phyloP scores from a whole-genome alignment of 2,329 filamentous ascomycete species.

The Tolypocladium pustulatum region DNA sequence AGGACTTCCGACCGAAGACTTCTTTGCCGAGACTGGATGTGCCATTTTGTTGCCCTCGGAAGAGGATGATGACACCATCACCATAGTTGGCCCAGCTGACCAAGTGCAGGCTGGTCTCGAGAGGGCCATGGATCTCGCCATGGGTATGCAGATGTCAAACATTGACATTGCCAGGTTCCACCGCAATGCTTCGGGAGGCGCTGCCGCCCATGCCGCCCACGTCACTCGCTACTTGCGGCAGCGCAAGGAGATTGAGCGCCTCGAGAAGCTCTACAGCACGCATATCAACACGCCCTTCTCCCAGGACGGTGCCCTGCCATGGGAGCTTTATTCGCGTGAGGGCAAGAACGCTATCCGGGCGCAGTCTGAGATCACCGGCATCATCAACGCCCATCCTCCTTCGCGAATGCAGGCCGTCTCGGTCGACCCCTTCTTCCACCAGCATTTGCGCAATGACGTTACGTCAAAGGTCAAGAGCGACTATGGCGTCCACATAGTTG shows the following conservation, averaged over 20 bases:
- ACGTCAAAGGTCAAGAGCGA: constrained; percentile 53
- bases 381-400: constrained; percentile 66
- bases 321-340: constrained; percentile 82
- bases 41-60: constrained; percentile 70
- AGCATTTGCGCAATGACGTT: constrained; percentile 56
- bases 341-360: constrained; percentile 73
- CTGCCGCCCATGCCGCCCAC: constrained; percentile 70
- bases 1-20: constrained; percentile 71
- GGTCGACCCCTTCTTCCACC: constrained; percentile 72
- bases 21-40: constrained; percentile 85
- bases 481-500: constrained; percentile 62
- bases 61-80: constrained; percentile 73
- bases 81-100: constrained; percentile 69
- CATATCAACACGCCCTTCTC: constrained; percentile 74
- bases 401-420: constrained; percentile 55
- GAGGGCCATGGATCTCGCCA: constrained; percentile 78
- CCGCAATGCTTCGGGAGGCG: constrained; percentile 58
- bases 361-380: constrained; percentile 62
- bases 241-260: constrained; percentile 67
- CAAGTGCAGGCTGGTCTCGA: constrained; percentile 67
- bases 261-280: constrained; percentile 73
- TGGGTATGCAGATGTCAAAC: constrained; percentile 73
- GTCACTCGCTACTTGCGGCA: constrained; percentile 81
- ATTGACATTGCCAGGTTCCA: constrained; percentile 78
- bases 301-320: constrained; percentile 60